Percentiles rank a stretch among this genome's conserved stretches.
Evolutionary conservation across 2,329 filamentous ascomycete species (phyloP).

Genomic region (Rutstroemia sp.): DNA sequence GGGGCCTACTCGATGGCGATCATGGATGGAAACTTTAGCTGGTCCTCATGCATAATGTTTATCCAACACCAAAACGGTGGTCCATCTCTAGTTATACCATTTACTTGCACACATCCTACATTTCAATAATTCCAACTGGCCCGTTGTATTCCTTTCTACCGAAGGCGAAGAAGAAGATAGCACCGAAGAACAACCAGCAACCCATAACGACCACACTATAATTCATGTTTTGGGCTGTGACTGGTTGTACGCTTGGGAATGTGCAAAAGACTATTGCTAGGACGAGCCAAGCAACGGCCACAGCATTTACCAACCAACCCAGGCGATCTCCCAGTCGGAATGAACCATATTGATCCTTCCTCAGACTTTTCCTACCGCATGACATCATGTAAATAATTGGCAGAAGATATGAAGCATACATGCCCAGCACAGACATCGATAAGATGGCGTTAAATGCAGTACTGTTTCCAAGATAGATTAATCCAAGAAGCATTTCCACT

Average conservation of each 20-base stretch:
- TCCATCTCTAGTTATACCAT: background rate
- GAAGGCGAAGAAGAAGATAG: constrained; percentile 29
- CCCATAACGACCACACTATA: constrained; percentile 38
- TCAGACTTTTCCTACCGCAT: constrained; percentile 29
- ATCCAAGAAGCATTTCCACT: constrained; percentile 39
- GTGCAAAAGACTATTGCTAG: constrained; percentile 39
- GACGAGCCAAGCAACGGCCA: constrained; percentile 37
- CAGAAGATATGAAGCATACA: constrained; percentile 38
- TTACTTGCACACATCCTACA: background rate
- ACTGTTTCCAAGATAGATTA: constrained; percentile 39
- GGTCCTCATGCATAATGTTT: background rate
- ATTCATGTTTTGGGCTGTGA: constrained; percentile 39
- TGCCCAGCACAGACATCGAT: constrained; percentile 36
- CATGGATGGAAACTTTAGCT: constrained; percentile 2
- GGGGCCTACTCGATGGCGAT: constrained; percentile 20
- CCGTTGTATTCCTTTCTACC: constrained; percentile 26
- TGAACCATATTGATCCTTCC: constrained; percentile 20
- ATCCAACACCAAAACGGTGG: background rate
- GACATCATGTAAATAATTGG: constrained; percentile 34
- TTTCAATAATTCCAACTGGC: constrained; percentile 11
- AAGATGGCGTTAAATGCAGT: constrained; percentile 42
- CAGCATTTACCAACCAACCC: constrained; percentile 33
- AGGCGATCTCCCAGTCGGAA: constrained; percentile 29
- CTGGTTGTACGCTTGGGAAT: constrained; percentile 36
- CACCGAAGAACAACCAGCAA: constrained; percentile 33